phyloP scores from a whole-genome alignment of 768 basidiomycete genomes.

The Hericium coralloides region DNA sequence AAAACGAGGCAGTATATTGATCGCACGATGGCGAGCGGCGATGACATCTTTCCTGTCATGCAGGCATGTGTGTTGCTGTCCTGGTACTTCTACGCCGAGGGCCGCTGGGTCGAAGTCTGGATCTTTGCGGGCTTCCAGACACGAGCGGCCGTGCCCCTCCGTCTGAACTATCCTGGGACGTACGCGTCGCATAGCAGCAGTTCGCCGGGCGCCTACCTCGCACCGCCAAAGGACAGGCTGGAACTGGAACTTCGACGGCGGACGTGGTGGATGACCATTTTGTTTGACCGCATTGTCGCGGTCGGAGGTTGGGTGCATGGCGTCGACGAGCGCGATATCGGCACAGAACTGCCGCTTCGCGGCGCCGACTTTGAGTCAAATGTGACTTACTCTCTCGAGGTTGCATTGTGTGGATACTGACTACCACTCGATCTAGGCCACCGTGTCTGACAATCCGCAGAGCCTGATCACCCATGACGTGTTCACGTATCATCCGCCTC shows the following conservation, averaged over 20 bases:
- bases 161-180: constrained; percentile 81
- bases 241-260: constrained; percentile 74
- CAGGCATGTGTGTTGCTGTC: constrained; percentile 81
- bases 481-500: constrained; percentile 61
- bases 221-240: constrained; percentile 65
- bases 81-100: constrained; percentile 90
- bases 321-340: constrained; percentile 76
- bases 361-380: constrained; percentile 68
- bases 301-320: constrained; percentile 79
- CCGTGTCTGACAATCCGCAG: constrained; percentile 68
- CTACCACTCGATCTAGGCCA: constrained; percentile 31
- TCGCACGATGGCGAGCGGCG: constrained; percentile 82
- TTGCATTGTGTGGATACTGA: constrained; percentile 1
- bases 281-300: constrained; percentile 70
- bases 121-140: constrained; percentile 83
- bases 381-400: constrained; percentile 30
- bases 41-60: constrained; percentile 80
- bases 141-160: constrained; percentile 70
- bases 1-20: constrained; percentile 87
- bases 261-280: constrained; percentile 88
- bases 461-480: constrained; percentile 53
- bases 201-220: constrained; percentile 72
- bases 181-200: constrained; percentile 58
- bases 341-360: constrained; percentile 74
- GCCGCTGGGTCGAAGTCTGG: constrained; percentile 88